A percentile compares a stretch with the other conserved stretches of the same genome.
Conservation (phyloP, 2,329 filamentous ascomycete species). For the Alternaria infectoria region DNA sequence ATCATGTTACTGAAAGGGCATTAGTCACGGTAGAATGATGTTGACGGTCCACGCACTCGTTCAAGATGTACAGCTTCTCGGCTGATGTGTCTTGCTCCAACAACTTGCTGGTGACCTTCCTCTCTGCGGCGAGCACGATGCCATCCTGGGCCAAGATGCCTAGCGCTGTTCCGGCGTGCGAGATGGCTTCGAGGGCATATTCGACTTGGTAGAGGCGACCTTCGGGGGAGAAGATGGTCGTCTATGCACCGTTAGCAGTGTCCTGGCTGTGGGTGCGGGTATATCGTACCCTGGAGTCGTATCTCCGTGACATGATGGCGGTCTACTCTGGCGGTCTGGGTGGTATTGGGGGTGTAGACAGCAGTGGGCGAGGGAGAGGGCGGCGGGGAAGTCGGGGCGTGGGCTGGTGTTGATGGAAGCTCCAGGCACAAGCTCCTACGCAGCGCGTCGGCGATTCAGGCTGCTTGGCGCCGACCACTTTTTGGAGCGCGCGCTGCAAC, state of each 20-base stretch:
- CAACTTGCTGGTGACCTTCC: slow-evolving; percentile 99
- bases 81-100: slow-evolving; percentile 99
- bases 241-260: slow-evolving; percentile 62
- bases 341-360: slow-evolving; percentile 6
- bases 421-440: slow-evolving; percentile 47
- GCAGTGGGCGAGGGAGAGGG: slow-evolving; percentile 18
- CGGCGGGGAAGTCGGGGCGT: slow-evolving; percentile 31
- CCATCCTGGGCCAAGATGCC: slow-evolving; percentile 98
- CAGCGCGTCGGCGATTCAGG: slow-evolving; percentile 37
- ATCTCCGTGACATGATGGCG: slow-evolving; percentile 85
- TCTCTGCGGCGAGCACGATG: slow-evolving; percentile 95
- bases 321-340: slow-evolving; percentile 9
- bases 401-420: slow-evolving; percentile 41
- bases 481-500: slow-evolving; percentile 28
- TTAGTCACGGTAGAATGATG: slow-evolving; percentile 5
- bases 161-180: slow-evolving; percentile 94
- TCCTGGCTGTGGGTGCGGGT: slow-evolving; percentile 3
- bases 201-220: slow-evolving; percentile 98
- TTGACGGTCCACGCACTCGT: slow-evolving; percentile 72
- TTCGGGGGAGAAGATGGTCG: slow-evolving; percentile 99
- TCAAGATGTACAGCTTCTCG: slow-evolving; percentile 99
- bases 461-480: slow-evolving; percentile 40
- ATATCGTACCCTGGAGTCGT: slow-evolving; percentile 86
- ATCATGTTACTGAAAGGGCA: slow-evolving; percentile 86
- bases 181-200: slow-evolving; percentile 98